phyloP scores from a whole-genome alignment of 495 filamentous ascomycete genomes.

The Margaritispora aquatica region DNA sequence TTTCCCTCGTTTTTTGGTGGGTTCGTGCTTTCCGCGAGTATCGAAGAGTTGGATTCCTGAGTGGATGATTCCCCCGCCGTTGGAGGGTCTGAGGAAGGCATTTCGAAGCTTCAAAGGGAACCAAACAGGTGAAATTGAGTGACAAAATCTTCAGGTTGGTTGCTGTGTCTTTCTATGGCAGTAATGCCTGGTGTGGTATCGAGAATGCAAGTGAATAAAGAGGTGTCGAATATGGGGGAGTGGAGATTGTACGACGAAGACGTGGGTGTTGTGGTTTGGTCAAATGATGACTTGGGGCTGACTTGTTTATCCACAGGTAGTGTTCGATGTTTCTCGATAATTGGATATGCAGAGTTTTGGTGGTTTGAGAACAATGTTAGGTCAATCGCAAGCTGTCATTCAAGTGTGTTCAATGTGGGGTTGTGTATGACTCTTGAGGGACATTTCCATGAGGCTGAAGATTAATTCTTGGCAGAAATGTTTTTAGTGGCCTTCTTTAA shows the following conservation, averaged over 20 bases:
- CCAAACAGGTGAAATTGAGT: no score
- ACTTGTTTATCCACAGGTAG: not conserved
- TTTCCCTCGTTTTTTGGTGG: not conserved
- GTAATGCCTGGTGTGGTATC: no score
- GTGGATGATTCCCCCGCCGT: not conserved
- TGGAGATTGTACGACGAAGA: not conserved
- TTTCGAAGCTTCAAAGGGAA: not conserved
- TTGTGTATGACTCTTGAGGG: not conserved
- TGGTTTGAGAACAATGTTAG: not conserved
- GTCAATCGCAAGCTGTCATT: not conserved
- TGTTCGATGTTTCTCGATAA: not conserved
- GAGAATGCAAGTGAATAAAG: no score
- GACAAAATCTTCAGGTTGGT: no score
- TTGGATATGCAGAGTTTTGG: not conserved
- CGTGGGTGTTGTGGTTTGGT: not conserved
- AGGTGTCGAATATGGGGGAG: no score
- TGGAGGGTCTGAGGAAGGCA: slow-evolving; percentile 17
- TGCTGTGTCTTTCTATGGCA: no score
- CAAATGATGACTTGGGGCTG: not conserved
- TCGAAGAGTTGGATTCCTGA: not conserved
- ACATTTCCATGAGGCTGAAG: not conserved
- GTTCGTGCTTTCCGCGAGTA: not conserved
- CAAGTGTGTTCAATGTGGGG: not conserved
- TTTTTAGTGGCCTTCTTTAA: not conserved
- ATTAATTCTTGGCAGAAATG: not conserved